Base-by-base conservation (phyloP, 106 monocot genomes). In the Dendrobium catenatum region DNA sequence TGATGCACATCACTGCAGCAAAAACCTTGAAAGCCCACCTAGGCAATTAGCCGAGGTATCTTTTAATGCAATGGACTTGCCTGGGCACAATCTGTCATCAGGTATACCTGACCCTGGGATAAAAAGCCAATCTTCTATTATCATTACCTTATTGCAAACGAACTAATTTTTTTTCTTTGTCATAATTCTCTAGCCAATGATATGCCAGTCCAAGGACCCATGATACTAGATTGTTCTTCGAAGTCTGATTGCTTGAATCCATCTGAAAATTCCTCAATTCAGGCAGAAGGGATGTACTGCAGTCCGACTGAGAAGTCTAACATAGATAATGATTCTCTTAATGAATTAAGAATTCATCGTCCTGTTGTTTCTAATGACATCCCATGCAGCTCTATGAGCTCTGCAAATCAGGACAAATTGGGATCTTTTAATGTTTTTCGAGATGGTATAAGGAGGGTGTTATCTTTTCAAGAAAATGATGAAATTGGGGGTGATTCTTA, bases 391-490 rank as follows among this genome's bases (percentile, higher is more conserved):
- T 75, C 61, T 19, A 9, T 59, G 42, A 29, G 13, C 22, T 26
- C 37, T 46, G 78, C 16, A 29, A 22, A 9, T 78, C 70, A 47
- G 19, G 51, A 24, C 11, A 42, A 40, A 26, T 17, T 72, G 48
- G 83, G 55, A 4, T 41, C 54, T 33, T 55, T 27, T 55, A 24
- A n/a, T 68, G 49, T 79, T 67, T 6, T 66, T 55, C 78, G 81
- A 17, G 66, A 42, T 33, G 56, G 15, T 70, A 81, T 48, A 44
- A 74, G 9, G 51, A 51, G 51, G 22, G 49, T 16, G 48, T 54
- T 77, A 37, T 48, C 73, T 44, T 77, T 72, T 41, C 51, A 87
- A 79, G 84, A 55, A 68, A 17, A 5, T 31, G 33, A 75, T 41
- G 37, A 48, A 73, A 17, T 64, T 74, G 40, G 59, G 10, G 24